These are phyloP conservation scores for Pestalotiopsis sp. DNA, from an alignment of 2,329 filamentous ascomycete genomes.

Conservation along the genomic window DNA sequence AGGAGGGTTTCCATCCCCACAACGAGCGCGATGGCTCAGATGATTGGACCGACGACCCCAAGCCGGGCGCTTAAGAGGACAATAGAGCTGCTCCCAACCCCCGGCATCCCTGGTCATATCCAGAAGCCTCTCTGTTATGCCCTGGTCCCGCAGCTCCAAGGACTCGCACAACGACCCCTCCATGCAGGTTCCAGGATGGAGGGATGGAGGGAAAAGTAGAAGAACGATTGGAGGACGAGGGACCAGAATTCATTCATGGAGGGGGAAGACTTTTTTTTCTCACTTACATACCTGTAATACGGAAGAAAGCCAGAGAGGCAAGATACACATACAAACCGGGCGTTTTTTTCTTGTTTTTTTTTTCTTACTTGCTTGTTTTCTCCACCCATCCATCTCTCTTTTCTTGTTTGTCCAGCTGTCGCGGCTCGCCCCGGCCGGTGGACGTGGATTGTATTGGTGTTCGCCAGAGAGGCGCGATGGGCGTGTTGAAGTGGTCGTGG, in stretches of 20 bases:
- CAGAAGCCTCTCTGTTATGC: neutral
- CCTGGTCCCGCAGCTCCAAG: neutral
- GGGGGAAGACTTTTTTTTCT: neutral
- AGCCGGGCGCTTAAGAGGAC: constrained; percentile 14
- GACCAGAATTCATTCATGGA: constrained; percentile 17
- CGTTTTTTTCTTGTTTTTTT: too few species aligned
- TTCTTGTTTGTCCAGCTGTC: too few species aligned
- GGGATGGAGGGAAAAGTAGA: constrained; percentile 17
- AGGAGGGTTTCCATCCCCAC: neutral
- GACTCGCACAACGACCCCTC: neutral
- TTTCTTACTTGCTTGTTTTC: too few species aligned
- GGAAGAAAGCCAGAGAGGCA: neutral
- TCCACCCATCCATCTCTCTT: too few species aligned
- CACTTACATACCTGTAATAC: neutral
- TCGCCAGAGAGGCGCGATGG: too few species aligned
- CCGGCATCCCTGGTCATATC: constrained; percentile 11
- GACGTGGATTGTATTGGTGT: too few species aligned
- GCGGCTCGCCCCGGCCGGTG: too few species aligned
- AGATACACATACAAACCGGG: neutral
- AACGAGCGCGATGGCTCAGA: neutral
- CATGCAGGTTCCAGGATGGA: constrained; percentile 29
- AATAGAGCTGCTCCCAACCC: neutral
- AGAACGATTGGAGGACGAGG: neutral
- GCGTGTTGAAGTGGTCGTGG: too few species aligned
- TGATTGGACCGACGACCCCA: neutral